phyloP scores from a whole-genome alignment of 179 eudicot species.

The Amaranthus tricolor region DNA sequence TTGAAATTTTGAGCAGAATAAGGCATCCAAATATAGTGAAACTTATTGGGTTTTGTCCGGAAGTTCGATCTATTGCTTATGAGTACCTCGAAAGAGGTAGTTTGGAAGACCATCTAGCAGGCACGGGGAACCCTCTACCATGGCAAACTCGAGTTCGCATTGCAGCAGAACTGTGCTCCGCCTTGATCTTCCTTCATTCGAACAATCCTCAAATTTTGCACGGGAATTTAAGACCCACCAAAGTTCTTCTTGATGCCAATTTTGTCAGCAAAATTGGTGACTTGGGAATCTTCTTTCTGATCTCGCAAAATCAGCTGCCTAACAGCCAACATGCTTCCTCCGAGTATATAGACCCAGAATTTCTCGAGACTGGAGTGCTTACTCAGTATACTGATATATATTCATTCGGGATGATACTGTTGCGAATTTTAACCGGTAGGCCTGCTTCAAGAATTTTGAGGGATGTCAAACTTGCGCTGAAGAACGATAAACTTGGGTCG shows the following conservation, averaged over 20 bases:
- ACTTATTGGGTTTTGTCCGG: conserved; percentile 63
- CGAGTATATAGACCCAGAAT: conserved; percentile 61
- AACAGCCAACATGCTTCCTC: conserved; percentile 29
- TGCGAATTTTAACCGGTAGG: conserved; percentile 61
- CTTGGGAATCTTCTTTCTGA: conserved; percentile 42
- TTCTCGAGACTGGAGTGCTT: conserved; percentile 50
- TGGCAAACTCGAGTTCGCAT: conserved; percentile 75
- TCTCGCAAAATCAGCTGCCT: conserved; percentile 28
- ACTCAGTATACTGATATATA: conserved; percentile 65
- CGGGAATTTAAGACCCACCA: conserved; percentile 65
- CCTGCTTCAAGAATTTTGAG: conserved; percentile 44
- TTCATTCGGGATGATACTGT: conserved; percentile 69
- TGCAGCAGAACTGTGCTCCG: conserved; percentile 62
- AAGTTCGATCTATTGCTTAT: conserved; percentile 64
- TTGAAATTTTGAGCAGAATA: conserved; percentile 51
- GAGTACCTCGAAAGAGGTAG: conserved; percentile 73
- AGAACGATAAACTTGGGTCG: conserved; percentile 36
- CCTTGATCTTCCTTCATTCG: conserved; percentile 67
- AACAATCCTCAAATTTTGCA: conserved; percentile 51
- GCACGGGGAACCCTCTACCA: conserved; percentile 41
- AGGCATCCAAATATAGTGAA: conserved; percentile 79
- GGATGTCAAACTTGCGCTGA: conserved; percentile 56
- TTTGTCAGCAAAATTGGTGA: conserved; percentile 60
- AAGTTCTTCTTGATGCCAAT: conserved; percentile 68
- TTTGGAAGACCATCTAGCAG: conserved; percentile 61